Base-by-base conservation (phyloP, 805 yeast genomes). In the Candida nitratophila region DNA sequence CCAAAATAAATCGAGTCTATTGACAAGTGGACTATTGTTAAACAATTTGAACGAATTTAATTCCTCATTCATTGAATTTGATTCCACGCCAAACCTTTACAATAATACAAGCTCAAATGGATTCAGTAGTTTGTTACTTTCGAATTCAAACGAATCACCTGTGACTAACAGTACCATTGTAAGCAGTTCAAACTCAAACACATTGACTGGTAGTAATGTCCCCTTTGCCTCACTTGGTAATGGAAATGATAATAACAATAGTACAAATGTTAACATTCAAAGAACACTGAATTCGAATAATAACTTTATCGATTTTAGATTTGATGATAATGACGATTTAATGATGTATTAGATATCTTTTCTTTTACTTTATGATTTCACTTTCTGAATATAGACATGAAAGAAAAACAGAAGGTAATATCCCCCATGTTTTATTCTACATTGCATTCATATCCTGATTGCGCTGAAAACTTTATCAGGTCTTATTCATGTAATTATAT, bases 301-400 rank as follows among this genome's bases (percentile, higher is more conserved):
- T 11, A 39, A 31, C 19, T 37, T 29, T 30, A 14, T 29, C 31
- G 56, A 50, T n/a, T 55, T 53, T 34, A 51, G 49, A 41, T 52
- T 56, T 38, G 57, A 55, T 21, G 54, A 52, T 40, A 52, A 55
- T 49, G 59, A 54, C 44, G 59, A 55, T 47, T 52, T 56, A 47
- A 56, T 55, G 55, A 57, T 56, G 55, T 54, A 46, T 43, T 55
- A 42, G 45, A 31, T 39, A 40, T 24, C 10, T 24, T 24, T 24
- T 24, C 10, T 24, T 24, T 24, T 24, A 10, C n/a, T n/a, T n/a
- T n/a, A n/a, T n/a, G n/a, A n/a, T n/a, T n/a, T n/a, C n/a, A n/a
- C n/a, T n/a, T n/a, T n/a, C n/a, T n/a, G n/a, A n/a, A n/a, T n/a
- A n/a, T n/a, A n/a, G n/a, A n/a, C n/a, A 42, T 12, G 40, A 30